Conservation (phyloP, 139 green algal species). For the Mychonastes homosphaera region DNA sequence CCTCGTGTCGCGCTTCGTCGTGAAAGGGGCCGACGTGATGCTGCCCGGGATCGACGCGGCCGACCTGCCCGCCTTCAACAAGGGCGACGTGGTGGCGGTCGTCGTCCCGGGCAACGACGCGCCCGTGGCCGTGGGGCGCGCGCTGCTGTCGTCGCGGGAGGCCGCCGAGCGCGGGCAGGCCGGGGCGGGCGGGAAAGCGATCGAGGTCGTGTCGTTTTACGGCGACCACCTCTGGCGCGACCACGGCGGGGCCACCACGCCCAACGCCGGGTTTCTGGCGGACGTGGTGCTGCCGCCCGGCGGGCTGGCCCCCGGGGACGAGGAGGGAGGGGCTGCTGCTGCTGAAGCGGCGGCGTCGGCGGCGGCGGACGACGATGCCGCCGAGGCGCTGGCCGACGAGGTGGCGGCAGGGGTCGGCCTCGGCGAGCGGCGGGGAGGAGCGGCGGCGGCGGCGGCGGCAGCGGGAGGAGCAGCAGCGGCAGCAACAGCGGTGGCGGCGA, state of each 20-base stretch:
- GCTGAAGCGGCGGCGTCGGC: background rate
- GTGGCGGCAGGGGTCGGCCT: background rate
- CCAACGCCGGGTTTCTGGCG: conserved; percentile 40
- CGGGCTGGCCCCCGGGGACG: background rate
- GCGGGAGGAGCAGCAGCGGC: background rate
- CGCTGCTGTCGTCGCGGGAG: conserved; percentile 16
- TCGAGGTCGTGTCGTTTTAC: conserved; percentile 40
- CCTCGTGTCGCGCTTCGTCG: conserved; percentile 39
- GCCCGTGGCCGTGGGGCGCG: conserved; percentile 37
- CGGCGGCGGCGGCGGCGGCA: background rate
- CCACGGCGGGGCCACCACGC: conserved; percentile 11
- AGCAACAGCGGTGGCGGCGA: background rate
- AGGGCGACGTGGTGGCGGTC: conserved; percentile 28
- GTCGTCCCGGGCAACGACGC: conserved; percentile 39
- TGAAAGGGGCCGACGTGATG: conserved; percentile 3
- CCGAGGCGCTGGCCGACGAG: background rate
- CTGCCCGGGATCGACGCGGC: background rate
- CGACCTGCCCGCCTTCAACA: conserved; percentile 16
- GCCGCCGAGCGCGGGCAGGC: background rate
- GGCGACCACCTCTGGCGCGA: conserved; percentile 40
- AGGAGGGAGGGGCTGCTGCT: conserved; percentile 1
- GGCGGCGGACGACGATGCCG: background rate
- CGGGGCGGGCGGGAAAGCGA: conserved; percentile 34
- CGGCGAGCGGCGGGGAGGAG: background rate
- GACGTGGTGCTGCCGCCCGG: conserved; percentile 20